These are phyloP conservation scores for Penicillium steckii DNA, from an alignment of 495 filamentous ascomycete species.

Conservation along the genomic window DNA sequence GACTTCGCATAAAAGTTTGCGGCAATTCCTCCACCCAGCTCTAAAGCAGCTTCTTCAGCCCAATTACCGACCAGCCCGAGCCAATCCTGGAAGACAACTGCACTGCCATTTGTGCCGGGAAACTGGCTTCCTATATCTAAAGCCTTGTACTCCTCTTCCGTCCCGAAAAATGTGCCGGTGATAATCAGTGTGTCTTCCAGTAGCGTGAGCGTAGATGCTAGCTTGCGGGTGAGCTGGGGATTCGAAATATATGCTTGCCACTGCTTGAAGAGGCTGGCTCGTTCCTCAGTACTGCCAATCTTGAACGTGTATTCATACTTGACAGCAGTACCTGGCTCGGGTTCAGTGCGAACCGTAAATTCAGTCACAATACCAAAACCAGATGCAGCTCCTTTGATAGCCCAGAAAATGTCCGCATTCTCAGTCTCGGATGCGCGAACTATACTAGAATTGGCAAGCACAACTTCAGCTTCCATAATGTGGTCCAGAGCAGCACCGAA, in stretches of 20 bases:
- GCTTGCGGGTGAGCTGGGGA: conserved; percentile 51
- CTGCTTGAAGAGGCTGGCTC: conserved; percentile 33
- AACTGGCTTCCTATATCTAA: conserved; percentile 53
- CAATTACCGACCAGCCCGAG: conserved; percentile 48
- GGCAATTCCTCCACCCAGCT: conserved; percentile 30
- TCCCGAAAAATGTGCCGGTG: conserved; percentile 43
- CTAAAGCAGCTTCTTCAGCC: conserved; percentile 42
- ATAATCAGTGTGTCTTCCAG: conserved; percentile 30
- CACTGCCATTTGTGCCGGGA: conserved; percentile 56
- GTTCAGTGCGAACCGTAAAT: conserved; percentile 44
- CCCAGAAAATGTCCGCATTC: conserved; percentile 53
- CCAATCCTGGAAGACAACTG: conserved; percentile 57
- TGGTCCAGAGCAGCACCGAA: conserved; percentile 67
- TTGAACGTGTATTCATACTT: conserved; percentile 38
- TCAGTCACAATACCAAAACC: conserved; percentile 49
- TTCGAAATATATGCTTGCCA: conserved; percentile 39
- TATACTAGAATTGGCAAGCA: conserved; percentile 58
- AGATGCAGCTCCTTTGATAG: conserved; percentile 47
- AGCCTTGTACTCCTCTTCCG: conserved; percentile 34
- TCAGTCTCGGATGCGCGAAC: conserved; percentile 36
- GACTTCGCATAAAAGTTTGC: conserved; percentile 40
- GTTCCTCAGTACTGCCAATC: conserved; percentile 29
- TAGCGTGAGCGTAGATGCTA: conserved; percentile 41
- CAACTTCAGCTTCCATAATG: conserved; percentile 58
- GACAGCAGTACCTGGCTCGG: conserved; percentile 29